These are phyloP conservation scores for Elsinoe fawcettii DNA, from an alignment of 2,329 filamentous ascomycete genomes.

Conservation along the genomic window DNA sequence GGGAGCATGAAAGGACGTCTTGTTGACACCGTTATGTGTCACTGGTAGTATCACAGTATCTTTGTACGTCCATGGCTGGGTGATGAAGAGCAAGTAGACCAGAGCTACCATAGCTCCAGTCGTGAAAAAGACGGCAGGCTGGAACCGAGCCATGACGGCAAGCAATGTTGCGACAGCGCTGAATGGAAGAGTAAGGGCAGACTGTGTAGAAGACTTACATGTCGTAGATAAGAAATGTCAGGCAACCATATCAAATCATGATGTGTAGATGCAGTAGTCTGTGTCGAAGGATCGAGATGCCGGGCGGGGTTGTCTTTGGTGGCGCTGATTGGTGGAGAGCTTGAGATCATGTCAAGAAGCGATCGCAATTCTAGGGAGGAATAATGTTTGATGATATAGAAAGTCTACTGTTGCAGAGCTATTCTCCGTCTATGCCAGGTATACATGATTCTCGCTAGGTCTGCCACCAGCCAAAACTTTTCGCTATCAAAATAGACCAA, in stretches of 20 bases:
- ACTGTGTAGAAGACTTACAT: background rate
- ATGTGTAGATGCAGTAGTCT: background rate
- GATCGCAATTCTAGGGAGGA: background rate
- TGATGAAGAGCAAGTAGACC: background rate
- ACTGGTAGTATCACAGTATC: background rate
- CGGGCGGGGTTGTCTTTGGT: background rate
- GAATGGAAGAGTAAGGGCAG: background rate
- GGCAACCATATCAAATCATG: slow-evolving; percentile 1
- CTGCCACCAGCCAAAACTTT: background rate
- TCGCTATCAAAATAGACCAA: slow-evolving; percentile 5
- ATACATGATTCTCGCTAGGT: background rate
- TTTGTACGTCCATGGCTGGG: slow-evolving; percentile 12
- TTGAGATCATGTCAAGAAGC: background rate
- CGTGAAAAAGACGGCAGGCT: background rate
- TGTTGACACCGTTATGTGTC: background rate
- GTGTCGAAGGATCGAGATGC: background rate
- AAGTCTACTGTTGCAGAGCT: background rate
- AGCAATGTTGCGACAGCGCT: background rate
- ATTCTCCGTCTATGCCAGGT: background rate
- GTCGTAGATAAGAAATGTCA: background rate
- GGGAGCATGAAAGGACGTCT: slow-evolving; percentile 7
- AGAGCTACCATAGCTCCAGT: background rate
- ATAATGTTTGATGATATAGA: background rate
- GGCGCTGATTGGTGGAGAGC: background rate
- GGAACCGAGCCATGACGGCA: background rate